Conservation (phyloP, 169 alveolate genomes). For the Plasmodium blacklocki region DNA sequence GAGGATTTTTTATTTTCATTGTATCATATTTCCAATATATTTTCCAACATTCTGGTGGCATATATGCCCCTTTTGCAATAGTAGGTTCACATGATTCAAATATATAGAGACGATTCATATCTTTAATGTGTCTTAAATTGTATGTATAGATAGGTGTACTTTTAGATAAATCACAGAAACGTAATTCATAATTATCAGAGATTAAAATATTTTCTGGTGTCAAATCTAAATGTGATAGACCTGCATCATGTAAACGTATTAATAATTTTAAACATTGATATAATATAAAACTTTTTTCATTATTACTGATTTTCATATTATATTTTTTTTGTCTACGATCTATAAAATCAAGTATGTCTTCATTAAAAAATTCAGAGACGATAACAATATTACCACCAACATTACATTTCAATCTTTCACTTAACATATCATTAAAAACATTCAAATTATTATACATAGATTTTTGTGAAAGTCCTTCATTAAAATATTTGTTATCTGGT, state of each 20-base stretch:
- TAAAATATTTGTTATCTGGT: conserved; percentile 36
- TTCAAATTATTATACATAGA: conserved; percentile 30
- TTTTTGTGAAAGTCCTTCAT: conserved; percentile 4
- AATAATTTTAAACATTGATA: conserved; percentile 77
- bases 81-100: conserved; percentile 88
- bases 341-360: conserved; percentile 80
- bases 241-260: conserved; percentile 83
- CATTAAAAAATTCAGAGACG: conserved; percentile 82
- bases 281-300: conserved; percentile 81
- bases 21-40: conserved; percentile 79
- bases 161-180: conserved; percentile 86
- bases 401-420: conserved; percentile 50
- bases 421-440: conserved; percentile 62
- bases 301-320: conserved; percentile 76
- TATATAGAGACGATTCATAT: conserved; percentile 73
- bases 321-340: conserved; percentile 74
- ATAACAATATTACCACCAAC: conserved; percentile 79
- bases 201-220: conserved; percentile 88
- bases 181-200: conserved; percentile 79
- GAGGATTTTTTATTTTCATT: conserved; percentile 61
- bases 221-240: conserved; percentile 86
- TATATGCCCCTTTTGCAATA: conserved; percentile 88
- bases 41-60: conserved; percentile 90
- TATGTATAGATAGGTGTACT: conserved; percentile 84
- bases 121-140: conserved; percentile 80